phyloP scores from a whole-genome alignment of 2,329 filamentous ascomycete genomes.

The Pseudocercospora pini-densiflorae region DNA sequence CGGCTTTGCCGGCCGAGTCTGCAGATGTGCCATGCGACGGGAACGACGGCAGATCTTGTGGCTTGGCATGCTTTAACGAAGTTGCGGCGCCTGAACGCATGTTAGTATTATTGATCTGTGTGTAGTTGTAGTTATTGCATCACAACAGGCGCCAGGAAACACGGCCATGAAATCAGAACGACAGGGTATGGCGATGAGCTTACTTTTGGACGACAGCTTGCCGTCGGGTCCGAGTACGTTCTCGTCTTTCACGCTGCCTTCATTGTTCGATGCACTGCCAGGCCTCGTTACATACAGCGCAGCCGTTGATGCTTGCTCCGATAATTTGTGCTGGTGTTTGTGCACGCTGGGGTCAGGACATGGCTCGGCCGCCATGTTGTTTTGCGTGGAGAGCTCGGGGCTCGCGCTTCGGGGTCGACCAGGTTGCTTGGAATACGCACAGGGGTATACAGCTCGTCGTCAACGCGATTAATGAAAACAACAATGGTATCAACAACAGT shows the following conservation, averaged over 20 bases:
- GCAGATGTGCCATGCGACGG: conserved; percentile 75
- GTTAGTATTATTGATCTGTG: not conserved
- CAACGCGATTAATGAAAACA: not conserved
- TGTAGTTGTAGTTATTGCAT: not conserved
- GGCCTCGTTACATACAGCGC: conserved; percentile 59
- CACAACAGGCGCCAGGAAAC: conserved; percentile 1
- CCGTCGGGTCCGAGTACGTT: conserved; percentile 56
- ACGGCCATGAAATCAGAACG: not conserved
- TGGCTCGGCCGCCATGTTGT: conserved; percentile 29
- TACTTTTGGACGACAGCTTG: conserved; percentile 63
- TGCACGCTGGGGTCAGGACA: conserved; percentile 53
- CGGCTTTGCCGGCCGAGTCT: conserved; percentile 64
- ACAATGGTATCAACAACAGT: not conserved
- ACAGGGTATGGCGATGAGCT: conserved; percentile 34
- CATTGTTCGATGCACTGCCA: conserved; percentile 35
- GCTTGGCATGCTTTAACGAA: conserved; percentile 72
- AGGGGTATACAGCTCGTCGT: not conserved
- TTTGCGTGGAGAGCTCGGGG: conserved; percentile 1
- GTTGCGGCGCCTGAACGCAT: conserved; percentile 57
- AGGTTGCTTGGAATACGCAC: not conserved
- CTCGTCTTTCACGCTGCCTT: conserved; percentile 30
- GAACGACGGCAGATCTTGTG: conserved; percentile 74
- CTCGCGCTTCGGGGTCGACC: conserved; percentile 3
- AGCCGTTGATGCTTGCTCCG: conserved; percentile 62
- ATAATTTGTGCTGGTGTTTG: conserved; percentile 47